Base-by-base conservation (phyloP, 2,329 filamentous ascomycete genomes). In the Macrophomina tecta region DNA sequence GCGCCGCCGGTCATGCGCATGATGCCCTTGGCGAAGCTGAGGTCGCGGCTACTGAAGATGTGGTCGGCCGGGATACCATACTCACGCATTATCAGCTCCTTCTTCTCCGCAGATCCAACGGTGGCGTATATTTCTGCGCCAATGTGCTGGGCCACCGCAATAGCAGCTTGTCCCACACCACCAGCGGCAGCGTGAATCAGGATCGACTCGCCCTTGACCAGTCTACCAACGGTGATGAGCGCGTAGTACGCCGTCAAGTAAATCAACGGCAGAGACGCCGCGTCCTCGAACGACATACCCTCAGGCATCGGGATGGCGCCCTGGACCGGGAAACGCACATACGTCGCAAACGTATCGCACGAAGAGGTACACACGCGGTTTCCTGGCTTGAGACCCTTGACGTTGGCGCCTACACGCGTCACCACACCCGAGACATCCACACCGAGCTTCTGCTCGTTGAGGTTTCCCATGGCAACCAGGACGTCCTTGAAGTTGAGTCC, bases 361-460 rank as follows among this genome's bases (percentile, higher is more conserved):
- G 36, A 28, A 16, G 32, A 38, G 18, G 45, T 30, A 11, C 9
- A 65, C 60, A 95, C 92, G 30, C 84, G 85, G 77, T 96, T 92
- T 64, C 90, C 90, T 34, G 86, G 82, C 69, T 85, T 84, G 52
- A 92, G 78, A 0, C 78, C 79, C 42, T 81, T 86, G 38, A 91
- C 88, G 34, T 79, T 81, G 18, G 84, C 79, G 51, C 90, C 90
- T 32, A 90, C 82, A 18, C 84, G 80, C 63, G 83, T 82, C 68
- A 92, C 83, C 32, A 90, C 81, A 51, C 90, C 90, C 16, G 89
- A 86, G 11, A 89, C 91, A 76, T 92, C 90, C 12, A 48, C 32
- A 12, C 42, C 52, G 12, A 69, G 55, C 36, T 65, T 64, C 36
- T 70, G 52, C 40, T 45, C n/a, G 55, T 73, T 70, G 16, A 72